Evolutionary conservation across 371 early-diverging fungal genomes (phyloP), one percentile per base, ranked within the genome.

Genomic region (Blakeslea trispora): DNA sequence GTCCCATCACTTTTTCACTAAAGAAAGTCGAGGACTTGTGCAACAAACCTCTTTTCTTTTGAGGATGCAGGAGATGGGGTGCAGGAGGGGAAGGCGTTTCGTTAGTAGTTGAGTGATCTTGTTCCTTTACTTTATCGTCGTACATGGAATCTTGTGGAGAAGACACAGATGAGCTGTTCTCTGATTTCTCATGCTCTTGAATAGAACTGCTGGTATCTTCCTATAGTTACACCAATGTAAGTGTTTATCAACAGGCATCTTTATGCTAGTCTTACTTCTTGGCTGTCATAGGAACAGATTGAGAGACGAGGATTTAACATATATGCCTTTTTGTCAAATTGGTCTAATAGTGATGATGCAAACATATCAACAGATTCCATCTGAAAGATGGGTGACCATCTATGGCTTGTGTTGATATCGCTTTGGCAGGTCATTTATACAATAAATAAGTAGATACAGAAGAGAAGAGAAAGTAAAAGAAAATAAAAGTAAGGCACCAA

Each of bases 81-180:
- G 21, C 43, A 28, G 44, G 28, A 19, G 46, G 28, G 17, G 49
- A 43, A 4, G 41, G 44, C 14, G 44, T 11, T 37, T 22, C 39
- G 5, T 18, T 57, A 19, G 43, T 34, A 43, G 56, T 56, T 34
- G 49, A 48, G 6, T 3, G 42, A 10, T 56, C 42, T 48, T 56
- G 56, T 31, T 56, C 49, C 31, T 46, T 56, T 28, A 56, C 48
- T 11, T 46, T 45, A 32, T 24, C 41, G 18, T 55, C 24, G 10
- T 14, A 19, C 18, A 49, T 49, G 19, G 49, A 21, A 0, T 28
- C n/a, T 28, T 28, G 28, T 7, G 28, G 28, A 28, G 28, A 28
- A 28, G 28, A 28, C 3, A 37, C 14, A 37, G 37, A 13, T 7
- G 37, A 37, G 37, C 2, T 9, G 11, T 37, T 37, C 11, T 37